phyloP scores from a whole-genome alignment of 306 rosid species.

The Cucurbita pepo region DNA sequence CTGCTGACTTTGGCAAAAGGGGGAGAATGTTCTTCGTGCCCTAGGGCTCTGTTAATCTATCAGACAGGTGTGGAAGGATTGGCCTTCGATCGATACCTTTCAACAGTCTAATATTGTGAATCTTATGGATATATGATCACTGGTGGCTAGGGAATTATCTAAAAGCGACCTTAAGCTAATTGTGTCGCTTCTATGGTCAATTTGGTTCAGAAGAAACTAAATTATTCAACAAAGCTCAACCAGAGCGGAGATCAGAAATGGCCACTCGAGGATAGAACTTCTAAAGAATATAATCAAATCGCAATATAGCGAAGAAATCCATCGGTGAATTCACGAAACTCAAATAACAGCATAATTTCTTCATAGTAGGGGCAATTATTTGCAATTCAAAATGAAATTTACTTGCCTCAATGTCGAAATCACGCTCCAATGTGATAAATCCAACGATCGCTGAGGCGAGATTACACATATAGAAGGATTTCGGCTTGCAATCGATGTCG shows the following conservation, averaged over 20 bases:
- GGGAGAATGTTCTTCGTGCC: not conserved
- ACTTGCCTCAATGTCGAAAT: too few species aligned
- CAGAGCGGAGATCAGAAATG: not conserved
- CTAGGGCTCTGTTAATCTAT: not conserved
- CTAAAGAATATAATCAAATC: not conserved
- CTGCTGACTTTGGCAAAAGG: not conserved
- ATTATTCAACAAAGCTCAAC: not conserved
- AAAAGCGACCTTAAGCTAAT: not conserved
- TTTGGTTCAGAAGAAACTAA: not conserved
- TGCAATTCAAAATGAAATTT: too few species aligned
- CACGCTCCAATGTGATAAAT: too few species aligned
- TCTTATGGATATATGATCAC: not conserved
- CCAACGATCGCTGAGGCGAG: too few species aligned
- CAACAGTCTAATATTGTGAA: not conserved
- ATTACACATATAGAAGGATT: too few species aligned
- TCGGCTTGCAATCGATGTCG: too few species aligned
- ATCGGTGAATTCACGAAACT: not conserved
- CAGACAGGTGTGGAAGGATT: not conserved
- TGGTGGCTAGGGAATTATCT: not conserved
- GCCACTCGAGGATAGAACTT: not conserved
- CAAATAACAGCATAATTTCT: not conserved
- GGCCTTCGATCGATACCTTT: not conserved
- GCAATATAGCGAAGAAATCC: not conserved
- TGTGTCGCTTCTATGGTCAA: not conserved
- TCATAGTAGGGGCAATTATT: too few species aligned